Base-by-base conservation (phyloP, 257 asterid genomes). In the Leptodermis oblonga region DNA sequence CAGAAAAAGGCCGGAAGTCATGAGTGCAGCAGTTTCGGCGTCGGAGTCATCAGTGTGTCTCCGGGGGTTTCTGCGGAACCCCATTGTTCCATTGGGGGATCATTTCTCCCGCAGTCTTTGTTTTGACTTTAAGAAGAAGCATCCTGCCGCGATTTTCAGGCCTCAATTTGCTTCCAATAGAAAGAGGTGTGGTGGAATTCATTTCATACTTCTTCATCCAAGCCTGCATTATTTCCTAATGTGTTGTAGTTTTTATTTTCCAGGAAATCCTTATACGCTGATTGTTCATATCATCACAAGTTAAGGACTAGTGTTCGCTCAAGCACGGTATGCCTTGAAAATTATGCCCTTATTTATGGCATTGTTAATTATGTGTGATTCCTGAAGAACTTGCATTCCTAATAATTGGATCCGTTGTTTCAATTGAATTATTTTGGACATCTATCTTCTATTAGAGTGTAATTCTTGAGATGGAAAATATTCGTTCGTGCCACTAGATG, bases 1-100 rank as follows among this genome's bases (percentile, higher is more conserved):
- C 25, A 3, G 9, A 25, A n/a, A n/a, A 43, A 0, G 25, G 54
- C 0, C 5, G 13, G 7, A 5, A 41, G 65, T 28, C 39, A 79
- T 76, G 83, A n/a, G n/a, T n/a, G 71, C 53, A 58, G 55, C 78
- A 14, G 64, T 66, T n/a, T 37, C 72, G 61, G 71, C 68, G 51
- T 42, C 79, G 30, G 81, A 80, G n/a, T n/a, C n/a, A 61, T 70
- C 79, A 18, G 67, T 67, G 37, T 45, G 53, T n/a, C 43, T 63
- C 65, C 39, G 77, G 55, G 55, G 67, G 71, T 25, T 39, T 66
- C n/a, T 33, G 36, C 54, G 60, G 28, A 63, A 64, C 22, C 55
- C 67, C 56, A 41, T 10, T 18, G 58, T 31, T 37, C 70, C 70
- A 34, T 43, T 62, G 11, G 65, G 70, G 39, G 36, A 17, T 28